Base-by-base conservation (phyloP, 176 grass and related monocot species). In the Oropetium thomaeum region DNA sequence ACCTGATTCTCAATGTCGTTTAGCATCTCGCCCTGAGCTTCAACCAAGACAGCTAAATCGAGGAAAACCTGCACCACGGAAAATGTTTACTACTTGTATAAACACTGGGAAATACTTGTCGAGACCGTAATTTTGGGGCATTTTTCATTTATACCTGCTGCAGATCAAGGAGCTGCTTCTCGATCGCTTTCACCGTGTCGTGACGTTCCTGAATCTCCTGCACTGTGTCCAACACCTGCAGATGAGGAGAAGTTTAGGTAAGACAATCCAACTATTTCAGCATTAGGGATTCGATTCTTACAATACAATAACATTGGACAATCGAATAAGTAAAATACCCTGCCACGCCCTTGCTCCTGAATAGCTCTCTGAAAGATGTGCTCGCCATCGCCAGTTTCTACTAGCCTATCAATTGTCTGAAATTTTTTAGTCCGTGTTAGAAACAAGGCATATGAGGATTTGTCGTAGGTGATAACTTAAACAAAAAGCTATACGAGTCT, bases 121-220 rank as follows among this genome's bases (percentile, higher is more conserved):
- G 3, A 41, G 78, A 31, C 5, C 25, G 51, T 4, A 52, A 27
- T 77, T 57, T 28, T 51, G 25, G 7, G 33, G 45, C 14, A 69
- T 48, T 79, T 33, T 0, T 12, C 31, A 52, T 52, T 38, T 13
- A 60, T 84, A 91, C 90, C 94, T 97, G 94, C 15, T 92, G 90
- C 62, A 93, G 73, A 49, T 97, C 91, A 79, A 85, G 86, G 77
- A 97, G 88, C 47, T 88, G 89, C 52, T 28, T 81, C 76, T 97
- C 94, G 28, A 97, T 89, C 67, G 91, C 94, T 65, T 85, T 87
- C 30, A 97, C 90, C 1, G 81, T 58, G 22, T 93, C 94, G 28
- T 93, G 94, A 8, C 91, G 86, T 63, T 97, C 91, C 35, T 97
- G 90, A 57, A 97, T 97, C 86, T 97, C 95, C 26, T 87, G 88